A percentile compares a stretch with the other conserved stretches of the same genome.
These are phyloP conservation scores for Protea cynaroides DNA, from an alignment of 164 flowering plant genomes.

Conservation along the genomic window DNA sequence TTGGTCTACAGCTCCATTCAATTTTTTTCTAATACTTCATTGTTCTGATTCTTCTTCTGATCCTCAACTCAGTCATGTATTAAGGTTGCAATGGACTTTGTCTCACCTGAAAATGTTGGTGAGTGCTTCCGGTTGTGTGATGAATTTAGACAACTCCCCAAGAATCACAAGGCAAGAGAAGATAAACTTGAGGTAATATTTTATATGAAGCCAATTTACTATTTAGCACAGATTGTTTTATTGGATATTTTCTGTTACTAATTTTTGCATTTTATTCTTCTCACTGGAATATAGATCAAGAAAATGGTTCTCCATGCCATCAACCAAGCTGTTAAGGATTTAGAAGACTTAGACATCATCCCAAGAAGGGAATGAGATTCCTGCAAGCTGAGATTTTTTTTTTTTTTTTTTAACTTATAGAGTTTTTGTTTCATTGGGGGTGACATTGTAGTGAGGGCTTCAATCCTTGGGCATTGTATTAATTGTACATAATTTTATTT, in stretches of 20 bases:
- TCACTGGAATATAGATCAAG: conserved; percentile 11
- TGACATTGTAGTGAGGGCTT: no score
- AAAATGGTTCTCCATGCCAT: conserved; percentile 16
- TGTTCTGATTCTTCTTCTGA: neutral
- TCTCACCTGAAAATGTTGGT: conserved; percentile 20
- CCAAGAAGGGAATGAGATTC: no score
- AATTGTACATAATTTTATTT: no score
- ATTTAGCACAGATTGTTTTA: no score
- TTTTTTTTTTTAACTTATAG: no score
- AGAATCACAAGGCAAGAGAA: conserved; percentile 16
- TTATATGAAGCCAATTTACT: no score
- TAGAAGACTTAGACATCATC: neutral
- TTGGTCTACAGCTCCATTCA: no score
- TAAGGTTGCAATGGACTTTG: conserved; percentile 23
- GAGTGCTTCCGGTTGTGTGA: conserved; percentile 18
- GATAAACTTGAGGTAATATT: conserved; percentile 7
- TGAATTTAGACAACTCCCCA: conserved; percentile 18
- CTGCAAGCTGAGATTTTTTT: no score
- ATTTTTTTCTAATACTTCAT: neutral
- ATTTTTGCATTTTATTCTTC: neutral
- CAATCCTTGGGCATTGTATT: no score
- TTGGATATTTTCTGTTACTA: no score
- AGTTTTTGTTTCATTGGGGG: no score
- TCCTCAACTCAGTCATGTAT: conserved; percentile 16
- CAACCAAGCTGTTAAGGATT: conserved; percentile 3